Evolutionary conservation across 805 yeast species (phyloP).

Genomic region (Spathaspora gorwiae): DNA sequence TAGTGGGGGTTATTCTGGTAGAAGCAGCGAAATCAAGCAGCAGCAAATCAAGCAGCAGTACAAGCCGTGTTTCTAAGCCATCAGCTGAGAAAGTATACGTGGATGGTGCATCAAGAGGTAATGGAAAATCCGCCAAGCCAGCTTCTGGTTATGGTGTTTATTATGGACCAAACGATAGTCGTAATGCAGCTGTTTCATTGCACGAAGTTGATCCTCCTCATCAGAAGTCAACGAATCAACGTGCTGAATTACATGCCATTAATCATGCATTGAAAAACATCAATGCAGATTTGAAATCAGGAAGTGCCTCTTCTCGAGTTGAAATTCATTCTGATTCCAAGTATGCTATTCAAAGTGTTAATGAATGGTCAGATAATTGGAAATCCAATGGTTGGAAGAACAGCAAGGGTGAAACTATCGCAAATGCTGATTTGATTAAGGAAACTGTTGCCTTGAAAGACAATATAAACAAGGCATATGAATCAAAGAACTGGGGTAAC

Average conservation of each 20-base stretch:
- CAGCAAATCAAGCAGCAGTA: neutral
- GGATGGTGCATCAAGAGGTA: constrained; percentile 73
- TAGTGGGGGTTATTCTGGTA: too few species aligned
- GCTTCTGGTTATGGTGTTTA: constrained; percentile 74
- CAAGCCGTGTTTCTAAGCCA: neutral
- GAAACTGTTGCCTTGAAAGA: constrained; percentile 19
- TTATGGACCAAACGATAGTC: constrained; percentile 51
- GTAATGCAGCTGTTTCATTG: constrained; percentile 55
- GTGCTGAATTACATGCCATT: constrained; percentile 76
- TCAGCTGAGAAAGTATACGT: constrained; percentile 44
- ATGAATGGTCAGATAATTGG: constrained; percentile 59
- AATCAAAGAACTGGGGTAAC: constrained; percentile 25
- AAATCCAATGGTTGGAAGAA: constrained; percentile 49
- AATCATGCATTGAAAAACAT: constrained; percentile 48
- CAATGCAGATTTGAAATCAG: constrained; percentile 21
- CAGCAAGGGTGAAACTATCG: constrained; percentile 41
- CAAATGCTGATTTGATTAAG: constrained; percentile 50
- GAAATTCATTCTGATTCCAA: constrained; percentile 66
- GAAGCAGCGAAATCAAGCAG: too few species aligned
- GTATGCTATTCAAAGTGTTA: constrained; percentile 55
- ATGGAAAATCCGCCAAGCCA: constrained; percentile 39
- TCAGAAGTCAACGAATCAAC: constrained; percentile 61
- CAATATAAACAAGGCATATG: constrained; percentile 34
- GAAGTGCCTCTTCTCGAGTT: constrained; percentile 21
- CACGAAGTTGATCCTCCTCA: constrained; percentile 15